These are phyloP conservation scores for Nannizzia gypsea DNA, from an alignment of 2,329 filamentous ascomycete species.

Conservation along the genomic window DNA sequence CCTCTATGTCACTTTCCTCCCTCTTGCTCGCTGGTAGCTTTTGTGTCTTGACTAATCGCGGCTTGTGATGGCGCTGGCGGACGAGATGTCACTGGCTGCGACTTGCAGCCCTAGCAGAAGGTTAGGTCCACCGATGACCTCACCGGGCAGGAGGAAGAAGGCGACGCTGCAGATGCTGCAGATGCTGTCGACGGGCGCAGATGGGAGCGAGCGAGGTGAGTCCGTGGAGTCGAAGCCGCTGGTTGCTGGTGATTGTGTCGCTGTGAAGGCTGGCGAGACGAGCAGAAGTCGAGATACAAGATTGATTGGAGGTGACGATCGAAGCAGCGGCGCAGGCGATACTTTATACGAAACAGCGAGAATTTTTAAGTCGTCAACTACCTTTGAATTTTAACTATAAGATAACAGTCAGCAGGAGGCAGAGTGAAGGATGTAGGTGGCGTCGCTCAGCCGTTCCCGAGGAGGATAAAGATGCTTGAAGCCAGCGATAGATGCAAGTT, in stretches of 20 bases:
- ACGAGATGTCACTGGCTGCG: neutral
- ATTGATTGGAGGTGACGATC: neutral
- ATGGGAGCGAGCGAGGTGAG: neutral
- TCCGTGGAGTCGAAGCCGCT: neutral
- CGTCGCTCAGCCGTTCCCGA: too few species aligned
- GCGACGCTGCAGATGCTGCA: neutral
- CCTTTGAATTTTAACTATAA: too few species aligned
- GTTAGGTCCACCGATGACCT: conserved; percentile 1
- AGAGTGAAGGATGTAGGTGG: too few species aligned
- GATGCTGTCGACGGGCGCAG: neutral
- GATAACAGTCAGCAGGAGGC: too few species aligned
- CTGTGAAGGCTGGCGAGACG: too few species aligned
- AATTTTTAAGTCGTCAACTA: neutral
- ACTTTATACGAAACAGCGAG: neutral
- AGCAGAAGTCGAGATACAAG: neutral
- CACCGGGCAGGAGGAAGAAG: neutral
- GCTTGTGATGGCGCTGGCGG: neutral
- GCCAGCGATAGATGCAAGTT: too few species aligned
- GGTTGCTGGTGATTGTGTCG: neutral
- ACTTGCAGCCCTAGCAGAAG: neutral
- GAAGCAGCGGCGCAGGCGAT: neutral
- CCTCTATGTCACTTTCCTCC: neutral
- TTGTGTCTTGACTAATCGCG: neutral
- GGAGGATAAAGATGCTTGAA: too few species aligned
- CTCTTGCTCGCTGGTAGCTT: neutral